These are phyloP conservation scores for Pseudogymnoascus verrucosus DNA, from an alignment of 2,329 filamentous ascomycete species.

Conservation along the genomic window DNA sequence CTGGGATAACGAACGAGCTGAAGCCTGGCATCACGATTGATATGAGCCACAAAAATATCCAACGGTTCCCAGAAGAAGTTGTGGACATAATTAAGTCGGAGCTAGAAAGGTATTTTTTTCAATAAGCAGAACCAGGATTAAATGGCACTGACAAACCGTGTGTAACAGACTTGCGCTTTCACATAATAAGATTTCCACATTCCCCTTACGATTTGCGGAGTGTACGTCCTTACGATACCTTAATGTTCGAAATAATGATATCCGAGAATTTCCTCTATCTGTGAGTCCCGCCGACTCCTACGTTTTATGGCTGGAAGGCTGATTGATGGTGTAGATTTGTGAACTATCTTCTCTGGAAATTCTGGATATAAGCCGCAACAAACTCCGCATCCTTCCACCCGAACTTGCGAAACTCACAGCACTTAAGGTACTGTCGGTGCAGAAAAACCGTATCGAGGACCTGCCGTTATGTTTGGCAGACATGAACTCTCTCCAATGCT, in stretches of 20 bases:
- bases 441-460: conserved; percentile 78
- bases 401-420: conserved; percentile 75
- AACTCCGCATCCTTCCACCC: conserved; percentile 66
- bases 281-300: conserved; percentile 36
- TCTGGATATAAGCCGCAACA: conserved; percentile 84
- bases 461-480: conserved; percentile 78
- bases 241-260: conserved; percentile 69
- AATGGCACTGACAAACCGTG: conserved; percentile 24
- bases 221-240: conserved; percentile 72
- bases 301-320: not conserved
- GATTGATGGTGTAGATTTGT: conserved; percentile 54
- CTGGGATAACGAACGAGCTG: conserved; percentile 50
- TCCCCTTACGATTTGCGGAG: conserved; percentile 64
- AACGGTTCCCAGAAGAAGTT: conserved; percentile 32
- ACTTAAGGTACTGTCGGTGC: conserved; percentile 80
- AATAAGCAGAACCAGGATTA: conserved; percentile 11
- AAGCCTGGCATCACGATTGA: conserved; percentile 71
- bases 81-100: conserved; percentile 31
- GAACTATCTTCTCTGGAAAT: conserved; percentile 83
- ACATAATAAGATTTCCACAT: conserved; percentile 66
- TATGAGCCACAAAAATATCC: conserved; percentile 66
- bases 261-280: conserved; percentile 57
- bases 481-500: conserved; percentile 79
- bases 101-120: conserved; percentile 25
- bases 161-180: conserved; percentile 61